Base-by-base conservation (phyloP, 805 yeast genomes). In the Huiozyma sinensis region DNA sequence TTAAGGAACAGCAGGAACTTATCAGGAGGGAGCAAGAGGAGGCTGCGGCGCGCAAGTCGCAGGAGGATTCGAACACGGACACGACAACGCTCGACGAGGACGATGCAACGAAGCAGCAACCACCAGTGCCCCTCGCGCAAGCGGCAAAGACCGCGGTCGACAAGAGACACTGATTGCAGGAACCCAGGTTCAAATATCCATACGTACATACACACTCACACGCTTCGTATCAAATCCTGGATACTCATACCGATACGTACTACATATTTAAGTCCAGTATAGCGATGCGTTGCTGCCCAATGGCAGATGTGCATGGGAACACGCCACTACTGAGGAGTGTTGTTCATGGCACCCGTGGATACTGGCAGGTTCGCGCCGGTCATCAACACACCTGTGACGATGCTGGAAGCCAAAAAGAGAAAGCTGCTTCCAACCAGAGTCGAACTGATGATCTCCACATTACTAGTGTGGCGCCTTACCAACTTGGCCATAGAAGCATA, bases 381-480 rank as follows among this genome's bases (percentile, higher is more conserved):
- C 4, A 4, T 4, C 24, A 17, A 2, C 24, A 17, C 24, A 3
- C 24, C 24, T 17, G 24, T 17, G 24, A 17, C 24, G 24, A 4
- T 4, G 24, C 24, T 17, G 24, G 4, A 17, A 17, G 24, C 24
- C 24, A 17, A 17, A 17, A 17, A 17, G 4, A 17, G 24, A 17
- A 17, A 17, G 2, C 24, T 17, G 24, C 24, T 17, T 17, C 24
- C 24, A 17, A 17, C 24, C 24, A 17, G 81, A 76, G 67, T 77
- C 71, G 82, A 77, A 76, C 82, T 76, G 81, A 79, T 78, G 85
- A 79, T 80, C 84, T 78, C 79, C 77, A 79, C 85, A 80, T 80
- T 80, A 80, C 85, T 78, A 80, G 86, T 79, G 85, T 80, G 78
- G 78, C 85, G 85, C 86, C 83, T 81, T 78, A 79, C 85, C 85